A percentile compares a stretch with the other conserved stretches of the same genome.
phyloP scores from a whole-genome alignment of 1,284 basidiomycete genomes.

The Hemileia vastatrix region DNA sequence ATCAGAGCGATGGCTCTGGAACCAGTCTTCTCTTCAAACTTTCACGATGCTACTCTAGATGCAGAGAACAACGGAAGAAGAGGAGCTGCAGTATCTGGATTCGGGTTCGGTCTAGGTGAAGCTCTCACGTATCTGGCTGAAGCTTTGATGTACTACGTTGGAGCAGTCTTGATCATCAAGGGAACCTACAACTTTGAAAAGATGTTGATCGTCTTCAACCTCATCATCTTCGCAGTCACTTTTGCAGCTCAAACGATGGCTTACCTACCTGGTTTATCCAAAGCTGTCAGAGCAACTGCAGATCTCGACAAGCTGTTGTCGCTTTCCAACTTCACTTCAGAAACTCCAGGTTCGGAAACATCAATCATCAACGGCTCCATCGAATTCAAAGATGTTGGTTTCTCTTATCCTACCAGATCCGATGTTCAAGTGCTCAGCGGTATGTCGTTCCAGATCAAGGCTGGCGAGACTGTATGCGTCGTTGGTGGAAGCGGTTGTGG shows the following conservation, averaged over 20 bases:
- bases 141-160: slow-evolving; percentile 81
- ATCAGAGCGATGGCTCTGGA: slow-evolving; percentile 88
- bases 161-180: slow-evolving; percentile 66
- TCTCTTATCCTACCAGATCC: slow-evolving; percentile 75
- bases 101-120: slow-evolving; percentile 67
- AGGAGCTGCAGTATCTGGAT: slow-evolving; percentile 71
- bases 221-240: slow-evolving; percentile 86
- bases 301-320: slow-evolving; percentile 28
- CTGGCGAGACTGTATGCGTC: slow-evolving; percentile 79
- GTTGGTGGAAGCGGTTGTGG: slow-evolving; percentile 47
- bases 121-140: slow-evolving; percentile 77
- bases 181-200: slow-evolving; percentile 75
- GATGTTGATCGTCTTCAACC: slow-evolving; percentile 79
- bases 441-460: slow-evolving; percentile 63
- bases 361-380: slow-evolving; percentile 54
- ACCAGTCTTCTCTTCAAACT: slow-evolving; percentile 59
- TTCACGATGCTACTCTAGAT: slow-evolving; percentile 54
- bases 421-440: slow-evolving; percentile 67
- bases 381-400: slow-evolving; percentile 66
- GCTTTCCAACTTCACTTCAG: slow-evolving; percentile 13
- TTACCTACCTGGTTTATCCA: slow-evolving; percentile 49
- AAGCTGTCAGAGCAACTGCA: slow-evolving; percentile 30
- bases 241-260: slow-evolving; percentile 80
- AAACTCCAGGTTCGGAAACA: slow-evolving; percentile 4
- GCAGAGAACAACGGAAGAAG: slow-evolving; percentile 62